Base-by-base conservation (phyloP, 2,329 filamentous ascomycete species). In the Hypoxylon sp. region DNA sequence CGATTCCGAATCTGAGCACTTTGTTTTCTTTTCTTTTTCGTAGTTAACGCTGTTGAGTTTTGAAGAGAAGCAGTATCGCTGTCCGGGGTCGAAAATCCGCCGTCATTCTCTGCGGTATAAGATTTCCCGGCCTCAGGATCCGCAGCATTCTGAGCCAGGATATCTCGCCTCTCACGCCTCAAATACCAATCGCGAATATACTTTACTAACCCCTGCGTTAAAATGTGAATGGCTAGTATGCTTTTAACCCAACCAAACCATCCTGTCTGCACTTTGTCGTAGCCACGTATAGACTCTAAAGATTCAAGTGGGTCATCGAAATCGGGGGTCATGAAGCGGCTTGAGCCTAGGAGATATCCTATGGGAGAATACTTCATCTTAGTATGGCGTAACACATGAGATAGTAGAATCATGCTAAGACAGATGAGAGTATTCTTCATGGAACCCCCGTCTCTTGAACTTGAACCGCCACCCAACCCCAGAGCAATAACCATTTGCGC, bases 401-500 rank as follows among this genome's bases (percentile, higher is more conserved):
- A 86, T 13, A 85, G 78, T 47, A 87, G 73, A 47, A 94, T 90
- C 79, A 93, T 91, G 71, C 87, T 82, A 72, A 92, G 86, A 78
- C 91, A 94, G 44, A 91, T 87, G 55, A 92, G 85, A 51, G 93
- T 88, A 76, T 91, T 93, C 75, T 90, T 89, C 61, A 78, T 77
- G 10, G 90, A 90, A 3, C 91, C 89, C 57, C 90, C 90, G 67
- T 90, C 88, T 73, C 86, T 87, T 6, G 89, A 88, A 70, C 87
- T 90, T 6, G 90, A 91, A 66, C 94, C 94, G 67, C 94, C 94
- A 69, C 94, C 94, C 10, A 98, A 84, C 0, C 94, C 97, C 64
- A 97, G 90, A 65, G 94, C 94, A 77, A 98, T 97, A 77, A 97
- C 94, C 65, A 95, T 93, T 80, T 98, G 95, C 67, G 94, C 94